These are phyloP conservation scores for Rhynchospora tenuis DNA, from an alignment of 176 grass and related monocot genomes.

Conservation along the genomic window DNA sequence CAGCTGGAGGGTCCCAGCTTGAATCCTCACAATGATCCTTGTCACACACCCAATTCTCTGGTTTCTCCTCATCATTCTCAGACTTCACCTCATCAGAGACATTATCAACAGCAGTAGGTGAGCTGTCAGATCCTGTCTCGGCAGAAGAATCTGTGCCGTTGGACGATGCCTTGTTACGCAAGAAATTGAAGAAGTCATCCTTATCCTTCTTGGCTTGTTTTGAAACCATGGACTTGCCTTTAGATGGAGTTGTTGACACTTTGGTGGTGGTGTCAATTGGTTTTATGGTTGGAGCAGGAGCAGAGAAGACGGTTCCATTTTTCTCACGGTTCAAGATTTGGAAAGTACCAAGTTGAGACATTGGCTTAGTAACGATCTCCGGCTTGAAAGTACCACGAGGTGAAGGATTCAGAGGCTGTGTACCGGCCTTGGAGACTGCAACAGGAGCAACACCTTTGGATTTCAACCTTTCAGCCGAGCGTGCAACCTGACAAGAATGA, in stretches of 20 bases:
- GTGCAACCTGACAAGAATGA: slow-evolving; percentile 15
- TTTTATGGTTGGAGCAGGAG: background rate
- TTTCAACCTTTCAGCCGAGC: slow-evolving; percentile 26
- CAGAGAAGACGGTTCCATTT: background rate
- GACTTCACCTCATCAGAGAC: background rate
- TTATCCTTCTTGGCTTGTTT: slow-evolving; percentile 32
- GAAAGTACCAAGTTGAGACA: slow-evolving; percentile 27
- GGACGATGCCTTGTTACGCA: slow-evolving; percentile 17
- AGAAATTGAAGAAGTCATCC: slow-evolving; percentile 33
- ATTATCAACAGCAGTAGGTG: slow-evolving; percentile 3
- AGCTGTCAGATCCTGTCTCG: slow-evolving; percentile 17
- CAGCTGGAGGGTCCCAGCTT: background rate
- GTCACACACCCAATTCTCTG: slow-evolving; percentile 2
- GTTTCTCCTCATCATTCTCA: background rate
- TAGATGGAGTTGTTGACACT: background rate
- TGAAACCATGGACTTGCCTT: slow-evolving; percentile 1
- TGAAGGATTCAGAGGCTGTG: background rate
- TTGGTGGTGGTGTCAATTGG: background rate
- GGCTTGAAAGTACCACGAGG: slow-evolving; percentile 13
- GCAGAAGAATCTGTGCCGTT: slow-evolving; percentile 12
- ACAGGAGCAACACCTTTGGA: slow-evolving; percentile 11
- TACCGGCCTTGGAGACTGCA: background rate
- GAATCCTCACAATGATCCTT: slow-evolving; percentile 1
- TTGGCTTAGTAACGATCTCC: background rate
- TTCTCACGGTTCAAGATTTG: slow-evolving; percentile 25